A percentile compares a stretch with the other conserved stretches of the same genome.
Evolutionary conservation across 257 asterid genomes (phyloP).

Genomic region (Misopates orontium): DNA sequence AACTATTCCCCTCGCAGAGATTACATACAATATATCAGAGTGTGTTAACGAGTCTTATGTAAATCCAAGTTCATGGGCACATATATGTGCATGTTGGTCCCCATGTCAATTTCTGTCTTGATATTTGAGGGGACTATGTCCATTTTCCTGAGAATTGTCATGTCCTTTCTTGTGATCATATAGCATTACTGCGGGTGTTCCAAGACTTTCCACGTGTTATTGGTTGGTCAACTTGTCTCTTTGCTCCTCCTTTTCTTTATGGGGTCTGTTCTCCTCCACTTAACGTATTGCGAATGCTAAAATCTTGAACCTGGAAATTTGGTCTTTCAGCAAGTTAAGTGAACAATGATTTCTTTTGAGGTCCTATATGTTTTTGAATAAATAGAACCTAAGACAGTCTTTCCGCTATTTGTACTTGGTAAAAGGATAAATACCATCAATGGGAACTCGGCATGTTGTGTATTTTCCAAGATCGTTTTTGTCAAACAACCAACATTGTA

Average conservation of each 20-base stretch:
- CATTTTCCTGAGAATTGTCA: constrained; percentile 10
- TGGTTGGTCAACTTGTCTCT: constrained; percentile 16
- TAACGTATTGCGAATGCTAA: no score
- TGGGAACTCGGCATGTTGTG: constrained; percentile 23
- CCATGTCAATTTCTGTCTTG: neutral
- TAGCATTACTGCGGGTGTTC: constrained; percentile 21
- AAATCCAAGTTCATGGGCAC: neutral
- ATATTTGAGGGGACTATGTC: constrained; percentile 1
- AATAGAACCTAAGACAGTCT: neutral
- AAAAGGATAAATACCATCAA: constrained; percentile 21
- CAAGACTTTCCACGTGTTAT: constrained; percentile 11
- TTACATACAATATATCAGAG: neutral
- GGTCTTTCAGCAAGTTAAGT: no score
- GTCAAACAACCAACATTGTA: constrained; percentile 41
- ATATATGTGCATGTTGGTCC: constrained; percentile 12
- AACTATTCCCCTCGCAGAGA: neutral
- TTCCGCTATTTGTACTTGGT: constrained; percentile 1
- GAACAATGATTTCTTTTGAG: no score
- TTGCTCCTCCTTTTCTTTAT: no score
- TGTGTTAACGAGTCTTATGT: neutral
- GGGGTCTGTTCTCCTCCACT: no score
- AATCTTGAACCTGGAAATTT: no score
- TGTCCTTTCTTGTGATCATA: neutral
- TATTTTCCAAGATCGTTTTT: constrained; percentile 36
- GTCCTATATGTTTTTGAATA: no score